Evolutionary conservation across 495 filamentous ascomycete species (phyloP).

Genomic region (Aspergillus bertholletiae): DNA sequence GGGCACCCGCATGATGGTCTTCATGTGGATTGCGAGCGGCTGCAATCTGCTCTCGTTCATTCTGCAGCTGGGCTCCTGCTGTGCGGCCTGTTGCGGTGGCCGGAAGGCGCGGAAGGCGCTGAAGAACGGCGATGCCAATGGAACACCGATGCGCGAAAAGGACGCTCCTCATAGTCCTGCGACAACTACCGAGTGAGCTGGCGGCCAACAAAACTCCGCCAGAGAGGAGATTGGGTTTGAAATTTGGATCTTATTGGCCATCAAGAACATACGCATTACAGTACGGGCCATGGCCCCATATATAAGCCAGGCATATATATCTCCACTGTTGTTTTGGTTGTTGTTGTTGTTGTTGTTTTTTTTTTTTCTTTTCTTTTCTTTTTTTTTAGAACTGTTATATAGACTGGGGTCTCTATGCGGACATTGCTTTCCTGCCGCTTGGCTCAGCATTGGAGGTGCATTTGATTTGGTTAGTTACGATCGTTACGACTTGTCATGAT

Average conservation of each 20-base stretch:
- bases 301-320: not conserved
- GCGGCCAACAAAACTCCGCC: too few relatives aligned
- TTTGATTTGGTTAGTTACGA: not conserved
- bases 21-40: constrained; percentile 81
- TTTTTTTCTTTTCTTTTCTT: not conserved
- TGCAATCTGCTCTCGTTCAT: constrained; percentile 66
- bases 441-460: not conserved
- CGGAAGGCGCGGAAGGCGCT: constrained; percentile 39
- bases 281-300: not conserved
- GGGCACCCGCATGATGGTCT: constrained; percentile 74
- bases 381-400: not conserved
- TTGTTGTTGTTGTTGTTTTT: not conserved
- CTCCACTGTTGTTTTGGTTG: not conserved
- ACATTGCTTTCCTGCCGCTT: not conserved
- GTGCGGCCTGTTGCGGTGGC: constrained; percentile 48
- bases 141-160: constrained; percentile 8
- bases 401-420: not conserved
- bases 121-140: constrained; percentile 15
- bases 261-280: not conserved
- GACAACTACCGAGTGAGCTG: not conserved
- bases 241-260: too few relatives aligned
- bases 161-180: not conserved
- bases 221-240: too few relatives aligned
- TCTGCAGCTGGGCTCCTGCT: constrained; percentile 68
- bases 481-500: not conserved